Evolutionary conservation across 2,329 filamentous ascomycete species (phyloP), one percentile per base, ranked within the genome.

Genomic region (Trichoderma koningii): DNA sequence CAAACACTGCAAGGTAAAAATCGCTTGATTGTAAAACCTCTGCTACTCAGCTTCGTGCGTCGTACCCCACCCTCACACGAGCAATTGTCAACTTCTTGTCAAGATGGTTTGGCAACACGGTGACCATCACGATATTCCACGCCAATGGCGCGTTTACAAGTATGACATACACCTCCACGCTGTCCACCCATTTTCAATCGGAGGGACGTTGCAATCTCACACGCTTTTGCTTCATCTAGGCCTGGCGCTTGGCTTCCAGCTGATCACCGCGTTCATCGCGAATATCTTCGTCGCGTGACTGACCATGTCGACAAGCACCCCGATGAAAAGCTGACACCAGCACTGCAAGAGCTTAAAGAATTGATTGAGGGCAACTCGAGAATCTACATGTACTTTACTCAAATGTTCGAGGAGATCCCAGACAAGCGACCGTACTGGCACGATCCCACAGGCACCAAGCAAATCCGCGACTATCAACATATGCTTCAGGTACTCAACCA

Each of bases 401-500:
- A 83, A 68, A 91, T 91, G 89, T 91, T 89, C 75, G 79, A 84
- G 34, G 86, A 66, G 26, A 64, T 66, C 23, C 65, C 65, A 15
- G 44, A 48, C 15, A 87, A 86, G 73, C 77, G 81, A 19, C 84
- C 84, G 0, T 91, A 91, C 75, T 72, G 75, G 66, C 79, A 78
- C 7, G 88, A 90, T 66, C 87, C 88, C 0, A 85, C 83, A 1
- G 88, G 87, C 1, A 79, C 81, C 61, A 81, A 78, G 41, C 86
- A 89, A 75, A 84, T 92, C 64, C 83, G 85, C 9, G 83, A 89
- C 75, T 90, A 89, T 69, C 65, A 82, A 6, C 86, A 91, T 69
- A 87, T 92, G 85, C 80, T 92, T 21, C 77, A 79, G 23, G 80
- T 90, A 9, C 78, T 92, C 57, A 90, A 91, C 71, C 83, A 89